Base-by-base conservation (phyloP, 768 basidiomycete genomes). In the Xanthoconium purpureum region DNA sequence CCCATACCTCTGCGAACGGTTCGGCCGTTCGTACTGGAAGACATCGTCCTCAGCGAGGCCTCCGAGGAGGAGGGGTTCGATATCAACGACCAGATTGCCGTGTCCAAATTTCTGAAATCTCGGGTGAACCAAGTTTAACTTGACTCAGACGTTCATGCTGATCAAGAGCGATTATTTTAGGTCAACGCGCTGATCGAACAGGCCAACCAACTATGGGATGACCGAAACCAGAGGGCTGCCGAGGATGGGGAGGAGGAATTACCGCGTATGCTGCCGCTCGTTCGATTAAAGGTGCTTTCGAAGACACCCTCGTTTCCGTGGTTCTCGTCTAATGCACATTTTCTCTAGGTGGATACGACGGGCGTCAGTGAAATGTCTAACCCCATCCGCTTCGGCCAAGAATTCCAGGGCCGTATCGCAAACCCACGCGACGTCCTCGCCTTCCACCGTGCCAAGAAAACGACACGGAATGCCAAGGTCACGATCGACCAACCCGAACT, bases 341-440 rank as follows among this genome's bases (percentile, higher is more conserved):
- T 30, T 50, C 51, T 29, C 29, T 36, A 87, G 89, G 93, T 96
- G 17, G 93, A 96, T 68, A 95, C 93, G 0, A 91, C 95, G 0
- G 91, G 89, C 42, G 89, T 94, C 9, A 85, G 84, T 54, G 90
- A 92, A 64, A 93, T 93, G 75, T 93, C 90, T 52, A 99, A 99
- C 70, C 95, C 96, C 24, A 88, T 96, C 50, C 88, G 97, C 11
- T 97, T 99, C 69, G 96, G 97, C 1, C 94, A 96, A 69, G 91
- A 96, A 69, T 98, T 98, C 71, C 83, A 87, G 61, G 92, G 91
- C 1, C 82, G 81, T 20, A 81, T 98, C 36, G 97, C 97, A 12
- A 99, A 99, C 68, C 96, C 97, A 15, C 83, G 93, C 29, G 96
- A 98, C 68, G 83, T 97, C 24, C 82, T 99, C 30, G 82, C 91